Evolutionary conservation across 768 basidiomycete species (phyloP).

Genomic region (Naganishia onofrii): DNA sequence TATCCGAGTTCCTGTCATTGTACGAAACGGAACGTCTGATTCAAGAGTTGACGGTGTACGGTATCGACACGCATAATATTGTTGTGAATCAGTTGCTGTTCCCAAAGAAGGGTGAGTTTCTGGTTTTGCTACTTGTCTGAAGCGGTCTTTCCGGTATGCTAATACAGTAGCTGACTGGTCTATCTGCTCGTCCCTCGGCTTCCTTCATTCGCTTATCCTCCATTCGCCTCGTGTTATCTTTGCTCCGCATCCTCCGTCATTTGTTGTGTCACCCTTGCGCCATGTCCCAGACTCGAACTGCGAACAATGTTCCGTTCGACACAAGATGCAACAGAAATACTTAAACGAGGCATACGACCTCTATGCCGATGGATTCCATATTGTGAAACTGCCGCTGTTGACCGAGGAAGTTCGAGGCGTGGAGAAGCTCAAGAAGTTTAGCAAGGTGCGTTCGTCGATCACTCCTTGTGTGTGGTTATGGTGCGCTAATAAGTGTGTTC

Average conservation of each 20-base stretch:
- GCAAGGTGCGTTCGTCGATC: slow-evolving; percentile 55
- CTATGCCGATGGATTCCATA: slow-evolving; percentile 98
- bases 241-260: too few relatives aligned
- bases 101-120: slow-evolving; percentile 76
- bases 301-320: slow-evolving; percentile 88
- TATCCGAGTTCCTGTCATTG: slow-evolving; percentile 94
- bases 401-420: slow-evolving; percentile 97
- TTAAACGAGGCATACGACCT: slow-evolving; percentile 93
- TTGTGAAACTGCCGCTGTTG: slow-evolving; percentile 83
- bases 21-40: slow-evolving; percentile 98
- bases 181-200: too few relatives aligned
- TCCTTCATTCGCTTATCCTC: too few relatives aligned
- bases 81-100: slow-evolving; percentile 96
- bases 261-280: too few relatives aligned
- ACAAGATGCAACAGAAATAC: slow-evolving; percentile 99
- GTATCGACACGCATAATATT: slow-evolving; percentile 98
- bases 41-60: slow-evolving; percentile 70
- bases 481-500: too few relatives aligned
- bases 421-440: slow-evolving; percentile 87
- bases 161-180: too few relatives aligned
- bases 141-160: too few relatives aligned
- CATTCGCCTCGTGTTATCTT: too few relatives aligned
- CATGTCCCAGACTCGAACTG: slow-evolving; percentile 80
- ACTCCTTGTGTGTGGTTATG: too few relatives aligned
- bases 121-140: too few relatives aligned